Base-by-base conservation (phyloP, 371 early-diverging fungal genomes). In the Mortierella sp. region DNA sequence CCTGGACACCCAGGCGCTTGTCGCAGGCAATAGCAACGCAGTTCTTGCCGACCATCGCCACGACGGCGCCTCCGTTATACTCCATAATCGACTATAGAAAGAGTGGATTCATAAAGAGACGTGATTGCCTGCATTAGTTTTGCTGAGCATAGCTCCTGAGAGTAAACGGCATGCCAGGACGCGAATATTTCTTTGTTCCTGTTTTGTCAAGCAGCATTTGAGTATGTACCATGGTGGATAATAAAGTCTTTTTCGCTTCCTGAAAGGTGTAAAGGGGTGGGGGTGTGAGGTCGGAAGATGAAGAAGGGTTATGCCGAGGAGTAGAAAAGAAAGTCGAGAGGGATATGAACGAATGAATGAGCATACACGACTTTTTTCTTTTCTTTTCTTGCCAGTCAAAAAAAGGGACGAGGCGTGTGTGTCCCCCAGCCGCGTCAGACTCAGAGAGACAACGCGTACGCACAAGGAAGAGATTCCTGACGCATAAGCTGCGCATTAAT, bases 1-100 rank as follows among this genome's bases (percentile, higher is more conserved):
- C 93, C 79, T 98, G 97, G 69, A 94, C 92, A 53, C 99, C 98
- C 41, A 96, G 86, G 73, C 96, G 93, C 81, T 94, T 96, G 90
- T 99, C 99, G 41, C 96, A 92, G 5, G 99, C 99, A 79, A 99
- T 98, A 61, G 99, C 98, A 9, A 99, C 98, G 86, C 98, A 98
- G 87, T 95, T 92, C 88, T 99, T 99, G 85, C 99, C 99, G 55
- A 92, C 93, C 99, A 99, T 99, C 80, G 99, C 99, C 80, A 99
- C 95, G 70, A 99, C 90, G 76, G 98, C 96, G 82, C 95, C 93
- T 77, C 99, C 99, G 90, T 97, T 98, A 86, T 97, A 97, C 87
- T 93, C 90, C 94, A 95, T 95, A 87, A 95, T 93, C 71, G 91
- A 91, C 92, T 92, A 86, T 41, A 40, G 14, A 43, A 29, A 34